Base-by-base conservation (phyloP, 1,284 basidiomycete genomes). In the Vanrija pseudolonga region DNA sequence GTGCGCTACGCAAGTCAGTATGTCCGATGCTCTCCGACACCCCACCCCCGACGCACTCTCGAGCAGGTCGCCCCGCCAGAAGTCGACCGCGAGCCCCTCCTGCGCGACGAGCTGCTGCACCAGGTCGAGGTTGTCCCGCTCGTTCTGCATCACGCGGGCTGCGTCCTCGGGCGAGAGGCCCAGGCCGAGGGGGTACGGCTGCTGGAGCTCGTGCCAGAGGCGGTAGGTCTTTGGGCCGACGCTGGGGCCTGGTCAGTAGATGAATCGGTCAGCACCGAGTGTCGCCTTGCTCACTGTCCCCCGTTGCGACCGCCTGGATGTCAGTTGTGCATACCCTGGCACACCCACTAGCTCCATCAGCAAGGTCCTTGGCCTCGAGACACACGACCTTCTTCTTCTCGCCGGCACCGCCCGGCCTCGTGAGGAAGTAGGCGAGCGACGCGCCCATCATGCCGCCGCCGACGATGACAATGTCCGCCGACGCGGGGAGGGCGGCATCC, bases 291-390 rank as follows among this genome's bases (percentile, higher is more conserved):
- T 39, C 43, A 51, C 50, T 71, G 69, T 22, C 70, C 70, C n/a
- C 71, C 72, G 43, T 74, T 72, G 9, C 72, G 53, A 4, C 72
- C 71, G 24, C 64, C 68, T 70, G 47, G 17, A 15, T 9, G 24
- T 37, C 22, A 41, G 18, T 15, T 28, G 4, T n/a, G n/a, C n/a
- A n/a, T n/a, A 20, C 20, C 15, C 5, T 6, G 9, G 18, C 24
- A 20, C 41, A 61, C 66, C 53, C 46, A 67, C 68, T 63, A 3
- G 71, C 71, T 7, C 71, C 71, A n/a, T 64, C 67, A 14, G 58
- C 69, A 3, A 69, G 52, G 49, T 73, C 71, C 54, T 71, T 71
- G 26, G 68, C 71, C 36, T 73, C 71, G 18, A 73, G 22, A 7
- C 63, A 53, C 2, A 68, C 59, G 8, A 73, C 52, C 26, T 38